Conservation (phyloP, 2,329 filamentous ascomycete genomes). For the Cordyceps pruinosa region DNA sequence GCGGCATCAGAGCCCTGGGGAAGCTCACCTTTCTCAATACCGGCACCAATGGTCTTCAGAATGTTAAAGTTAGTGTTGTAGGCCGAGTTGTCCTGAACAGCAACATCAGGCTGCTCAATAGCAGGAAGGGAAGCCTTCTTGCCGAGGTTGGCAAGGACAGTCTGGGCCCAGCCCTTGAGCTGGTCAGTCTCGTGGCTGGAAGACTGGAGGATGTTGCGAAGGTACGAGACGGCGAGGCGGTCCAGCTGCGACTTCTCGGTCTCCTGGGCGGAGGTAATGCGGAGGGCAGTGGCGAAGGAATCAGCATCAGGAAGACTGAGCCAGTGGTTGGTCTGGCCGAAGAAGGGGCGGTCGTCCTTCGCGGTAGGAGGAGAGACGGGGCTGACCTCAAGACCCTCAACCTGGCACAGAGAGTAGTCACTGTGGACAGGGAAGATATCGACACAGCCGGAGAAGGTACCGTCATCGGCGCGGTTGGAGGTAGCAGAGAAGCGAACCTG, state of each 20-base stretch:
- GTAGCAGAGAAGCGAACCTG: conserved; percentile 10
- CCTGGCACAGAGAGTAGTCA: conserved; percentile 5
- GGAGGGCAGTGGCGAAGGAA: conserved; percentile 2
- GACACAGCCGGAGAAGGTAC: conserved; percentile 9
- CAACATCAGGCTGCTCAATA: neutral
- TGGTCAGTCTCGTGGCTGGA: conserved; percentile 10
- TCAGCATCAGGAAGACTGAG: conserved; percentile 10
- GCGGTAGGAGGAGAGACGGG: conserved; percentile 11
- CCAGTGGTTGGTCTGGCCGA: conserved; percentile 11
- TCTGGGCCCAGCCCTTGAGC: conserved; percentile 12
- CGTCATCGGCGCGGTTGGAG: conserved; percentile 9
- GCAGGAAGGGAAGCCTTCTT: conserved; percentile 2
- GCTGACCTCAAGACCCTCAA: conserved; percentile 12
- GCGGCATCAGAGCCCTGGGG: neutral
- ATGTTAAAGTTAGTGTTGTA: conserved; percentile 7
- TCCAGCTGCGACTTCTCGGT: conserved; percentile 10
- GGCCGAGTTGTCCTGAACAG: neutral
- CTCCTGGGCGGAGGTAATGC: conserved; percentile 7
- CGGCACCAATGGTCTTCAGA: conserved; percentile 8
- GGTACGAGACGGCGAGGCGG: conserved; percentile 8
- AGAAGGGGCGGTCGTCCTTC: conserved; percentile 10
- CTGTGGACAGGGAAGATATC: conserved; percentile 10
- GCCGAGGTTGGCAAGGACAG: conserved; percentile 5
- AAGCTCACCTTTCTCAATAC: conserved; percentile 6
- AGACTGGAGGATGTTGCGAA: conserved; percentile 9